These are phyloP conservation scores for Termitomyces sp. DNA, from an alignment of 768 basidiomycete genomes.

Conservation along the genomic window DNA sequence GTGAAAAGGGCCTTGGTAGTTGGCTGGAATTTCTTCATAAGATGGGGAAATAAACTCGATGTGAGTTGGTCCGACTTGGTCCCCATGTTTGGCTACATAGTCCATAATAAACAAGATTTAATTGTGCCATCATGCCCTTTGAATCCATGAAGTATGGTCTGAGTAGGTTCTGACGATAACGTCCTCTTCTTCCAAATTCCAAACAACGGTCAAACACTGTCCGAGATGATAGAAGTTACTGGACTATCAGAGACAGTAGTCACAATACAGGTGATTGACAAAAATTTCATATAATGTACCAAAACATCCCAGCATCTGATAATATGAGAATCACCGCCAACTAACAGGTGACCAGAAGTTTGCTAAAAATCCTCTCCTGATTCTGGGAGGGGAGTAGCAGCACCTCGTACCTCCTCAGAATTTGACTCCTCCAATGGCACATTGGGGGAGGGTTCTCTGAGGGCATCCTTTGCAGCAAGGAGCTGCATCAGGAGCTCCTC, in stretches of 20 bases:
- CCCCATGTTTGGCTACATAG: background rate
- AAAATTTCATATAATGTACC: conserved; percentile 38
- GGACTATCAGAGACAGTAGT: conserved; percentile 89
- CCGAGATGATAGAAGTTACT: conserved; percentile 80
- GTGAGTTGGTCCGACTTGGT: background rate
- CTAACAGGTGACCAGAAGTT: conserved; percentile 75
- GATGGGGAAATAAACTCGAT: too few species aligned
- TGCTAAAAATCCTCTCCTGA: too few species aligned
- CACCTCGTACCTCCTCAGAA: too few species aligned
- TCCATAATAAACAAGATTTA: background rate
- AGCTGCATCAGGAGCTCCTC: too few species aligned
- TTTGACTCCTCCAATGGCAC: too few species aligned
- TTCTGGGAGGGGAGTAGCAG: too few species aligned
- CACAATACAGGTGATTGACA: conserved; percentile 25
- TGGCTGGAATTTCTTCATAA: conserved; percentile 15
- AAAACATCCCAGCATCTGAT: conserved; percentile 94
- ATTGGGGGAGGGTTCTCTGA: too few species aligned
- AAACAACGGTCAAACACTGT: conserved; percentile 90
- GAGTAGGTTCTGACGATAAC: conserved; percentile 76
- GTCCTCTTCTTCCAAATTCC: conserved; percentile 74
- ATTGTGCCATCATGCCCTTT: conserved; percentile 80
- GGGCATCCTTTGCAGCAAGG: too few species aligned
- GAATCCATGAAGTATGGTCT: conserved; percentile 84
- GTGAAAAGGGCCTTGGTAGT: background rate
- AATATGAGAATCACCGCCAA: conserved; percentile 86